Evolutionary conservation across 2,329 filamentous ascomycete species (phyloP).

Genomic region (Diaporthe longicolla): DNA sequence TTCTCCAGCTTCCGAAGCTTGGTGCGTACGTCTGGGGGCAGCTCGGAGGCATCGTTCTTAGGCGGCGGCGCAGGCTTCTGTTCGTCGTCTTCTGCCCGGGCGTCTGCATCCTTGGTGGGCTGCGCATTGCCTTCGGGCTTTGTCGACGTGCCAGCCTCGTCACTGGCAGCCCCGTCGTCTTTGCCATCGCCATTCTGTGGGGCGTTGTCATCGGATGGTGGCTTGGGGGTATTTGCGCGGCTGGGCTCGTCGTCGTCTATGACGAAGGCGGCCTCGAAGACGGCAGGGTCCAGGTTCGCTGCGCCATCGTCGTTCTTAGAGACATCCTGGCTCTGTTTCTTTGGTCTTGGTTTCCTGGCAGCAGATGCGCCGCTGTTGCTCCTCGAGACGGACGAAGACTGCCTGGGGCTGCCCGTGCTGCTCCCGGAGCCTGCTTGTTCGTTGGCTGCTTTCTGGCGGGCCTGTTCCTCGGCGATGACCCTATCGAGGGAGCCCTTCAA

Average conservation of each 20-base stretch:
- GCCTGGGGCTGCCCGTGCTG: conserved; percentile 51
- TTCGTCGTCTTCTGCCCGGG: conserved; percentile 37
- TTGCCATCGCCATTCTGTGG: conserved; percentile 33
- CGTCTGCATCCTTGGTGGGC: conserved; percentile 42
- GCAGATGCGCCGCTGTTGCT: conserved; percentile 53
- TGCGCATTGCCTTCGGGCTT: conserved; percentile 45
- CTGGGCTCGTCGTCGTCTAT: conserved; percentile 82
- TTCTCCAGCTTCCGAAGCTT: conserved; percentile 91
- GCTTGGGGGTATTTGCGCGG: conserved; percentile 46
- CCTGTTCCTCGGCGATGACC: conserved; percentile 92
- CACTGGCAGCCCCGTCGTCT: conserved; percentile 41
- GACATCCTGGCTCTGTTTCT: conserved; percentile 57
- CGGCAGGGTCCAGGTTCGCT: conserved; percentile 82
- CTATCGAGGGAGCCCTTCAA: conserved; percentile 88
- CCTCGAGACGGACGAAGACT: conserved; percentile 59
- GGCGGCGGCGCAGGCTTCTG: conserved; percentile 39
- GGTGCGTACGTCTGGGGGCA: conserved; percentile 80
- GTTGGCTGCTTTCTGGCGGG: conserved; percentile 74
- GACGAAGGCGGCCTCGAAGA: conserved; percentile 89
- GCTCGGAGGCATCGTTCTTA: conserved; percentile 60
- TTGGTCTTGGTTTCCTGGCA: conserved; percentile 55
- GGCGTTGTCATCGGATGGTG: conserved; percentile 38
- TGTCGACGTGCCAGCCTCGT: conserved; percentile 32
- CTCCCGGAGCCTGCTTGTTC: conserved; percentile 52
- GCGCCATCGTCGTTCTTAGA: conserved; percentile 54